Evolutionary conservation across 768 basidiomycete species (phyloP), one percentile per base, ranked within the genome.

Genomic region (Suillus decipiens): DNA sequence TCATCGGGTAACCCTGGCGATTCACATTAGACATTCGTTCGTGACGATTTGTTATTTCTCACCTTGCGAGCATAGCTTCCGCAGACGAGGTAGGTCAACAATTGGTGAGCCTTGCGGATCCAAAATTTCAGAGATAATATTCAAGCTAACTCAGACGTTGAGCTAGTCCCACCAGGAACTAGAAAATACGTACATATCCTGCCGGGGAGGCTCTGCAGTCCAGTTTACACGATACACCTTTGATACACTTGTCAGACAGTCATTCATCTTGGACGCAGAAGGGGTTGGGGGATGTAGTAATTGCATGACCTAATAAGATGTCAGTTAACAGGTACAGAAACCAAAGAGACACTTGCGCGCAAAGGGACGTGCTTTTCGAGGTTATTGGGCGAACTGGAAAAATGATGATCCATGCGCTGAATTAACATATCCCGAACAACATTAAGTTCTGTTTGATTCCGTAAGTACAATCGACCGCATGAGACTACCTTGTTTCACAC

Each of bases 1-100:
- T 89, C 81, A 67, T 89, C 85, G 56, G 90, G 89, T 53, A 92
- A 82, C 63, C 90, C 90, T 92, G 64, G 36, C 19, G 17, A 12
- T 28, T 41, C 28, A 11, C 24, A 22, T 28, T 19, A 3, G 39
- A 57, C 41, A 41, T 41, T 17, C 14, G 3, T 28, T 11, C 17
- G 12, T 19, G 28, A 12, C 3, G 17, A 57, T 41, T 57, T 42
- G 5, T 28, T 31, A 17, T 2, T 42, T 28, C 80, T 48, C 77
- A 90, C 91, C 91, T 66, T 81, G 82, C 34, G 80, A 73, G 71
- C 89, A 90, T 37, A 91, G 71, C 62, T 74, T 75, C 22, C 86
- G 83, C 58, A 93, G 76, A 55, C 75, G 78, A 41, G 76, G 67
- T 58, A 92, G 69, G 72, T 92, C 86, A 17, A 92, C 80, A 17